These are phyloP conservation scores for Quercus phellos DNA, from an alignment of 331 rosid species.

Conservation along the genomic window DNA sequence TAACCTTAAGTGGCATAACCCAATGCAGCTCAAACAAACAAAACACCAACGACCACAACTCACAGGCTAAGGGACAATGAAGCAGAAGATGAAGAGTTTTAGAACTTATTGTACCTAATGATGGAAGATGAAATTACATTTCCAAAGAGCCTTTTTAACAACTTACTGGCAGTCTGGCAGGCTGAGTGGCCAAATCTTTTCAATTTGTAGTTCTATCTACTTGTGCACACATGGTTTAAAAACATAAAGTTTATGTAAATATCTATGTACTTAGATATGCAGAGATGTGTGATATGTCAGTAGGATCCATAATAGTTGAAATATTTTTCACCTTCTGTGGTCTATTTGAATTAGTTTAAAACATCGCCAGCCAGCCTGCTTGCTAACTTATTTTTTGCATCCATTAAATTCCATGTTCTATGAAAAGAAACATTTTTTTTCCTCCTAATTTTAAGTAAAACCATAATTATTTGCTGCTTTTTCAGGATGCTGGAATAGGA, in stretches of 20 bases:
- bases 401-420: neutral
- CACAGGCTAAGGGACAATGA: no score
- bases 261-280: neutral
- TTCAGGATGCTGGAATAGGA: constrained; percentile 99
- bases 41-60: no score
- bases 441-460: neutral
- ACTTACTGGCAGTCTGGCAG: neutral
- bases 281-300: neutral
- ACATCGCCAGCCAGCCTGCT: neutral
- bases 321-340: neutral
- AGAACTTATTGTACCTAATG: neutral
- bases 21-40: no score
- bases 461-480: constrained; percentile 22
- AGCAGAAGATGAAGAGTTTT: neutral
- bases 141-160: neutral
- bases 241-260: neutral
- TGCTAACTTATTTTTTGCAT: neutral
- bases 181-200: neutral
- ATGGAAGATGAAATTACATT: constrained; percentile 1
- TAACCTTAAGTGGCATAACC: no score
- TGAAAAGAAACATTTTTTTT: neutral
- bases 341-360: neutral
- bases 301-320: neutral
- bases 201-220: neutral
- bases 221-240: neutral